phyloP scores from a whole-genome alignment of 202 grass and related monocot genomes.

The Carex arenaria region DNA sequence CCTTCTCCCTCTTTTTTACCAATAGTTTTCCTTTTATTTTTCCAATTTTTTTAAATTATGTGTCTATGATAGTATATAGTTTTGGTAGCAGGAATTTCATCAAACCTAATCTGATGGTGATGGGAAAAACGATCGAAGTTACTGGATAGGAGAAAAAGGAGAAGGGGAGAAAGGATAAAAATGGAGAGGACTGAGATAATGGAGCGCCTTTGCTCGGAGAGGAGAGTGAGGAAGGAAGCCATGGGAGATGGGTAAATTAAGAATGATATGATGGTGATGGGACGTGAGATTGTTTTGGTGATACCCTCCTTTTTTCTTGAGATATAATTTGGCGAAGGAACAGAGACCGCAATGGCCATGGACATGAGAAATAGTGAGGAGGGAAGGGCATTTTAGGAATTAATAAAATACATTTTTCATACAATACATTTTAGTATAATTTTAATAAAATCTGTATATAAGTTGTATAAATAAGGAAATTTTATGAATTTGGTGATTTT shows the following conservation, averaged over 20 bases:
- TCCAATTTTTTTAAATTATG: not conserved
- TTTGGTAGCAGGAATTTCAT: not conserved
- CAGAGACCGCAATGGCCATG: no score
- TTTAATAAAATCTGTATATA: no score
- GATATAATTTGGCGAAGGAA: no score
- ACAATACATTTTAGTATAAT: no score
- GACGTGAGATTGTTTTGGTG: not conserved
- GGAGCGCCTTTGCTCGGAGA: conserved; percentile 22
- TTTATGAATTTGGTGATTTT: no score
- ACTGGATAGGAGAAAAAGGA: conserved; percentile 49
- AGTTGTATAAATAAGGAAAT: no score
- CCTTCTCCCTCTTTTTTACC: not conserved
- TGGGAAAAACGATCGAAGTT: conserved; percentile 22
- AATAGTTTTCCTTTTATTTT: no score
- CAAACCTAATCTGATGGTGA: not conserved
- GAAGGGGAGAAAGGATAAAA: conserved; percentile 37
- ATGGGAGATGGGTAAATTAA: not conserved
- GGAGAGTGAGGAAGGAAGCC: not conserved
- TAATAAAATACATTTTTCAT: no score
- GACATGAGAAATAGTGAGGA: no score
- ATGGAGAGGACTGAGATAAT: conserved; percentile 25
- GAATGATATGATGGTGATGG: not conserved
- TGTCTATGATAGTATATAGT: not conserved
- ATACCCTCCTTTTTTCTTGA: not conserved
- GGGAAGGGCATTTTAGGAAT: no score